These are phyloP conservation scores for Syzygium malaccense DNA, from an alignment of 441 rosid genomes.

Conservation along the genomic window DNA sequence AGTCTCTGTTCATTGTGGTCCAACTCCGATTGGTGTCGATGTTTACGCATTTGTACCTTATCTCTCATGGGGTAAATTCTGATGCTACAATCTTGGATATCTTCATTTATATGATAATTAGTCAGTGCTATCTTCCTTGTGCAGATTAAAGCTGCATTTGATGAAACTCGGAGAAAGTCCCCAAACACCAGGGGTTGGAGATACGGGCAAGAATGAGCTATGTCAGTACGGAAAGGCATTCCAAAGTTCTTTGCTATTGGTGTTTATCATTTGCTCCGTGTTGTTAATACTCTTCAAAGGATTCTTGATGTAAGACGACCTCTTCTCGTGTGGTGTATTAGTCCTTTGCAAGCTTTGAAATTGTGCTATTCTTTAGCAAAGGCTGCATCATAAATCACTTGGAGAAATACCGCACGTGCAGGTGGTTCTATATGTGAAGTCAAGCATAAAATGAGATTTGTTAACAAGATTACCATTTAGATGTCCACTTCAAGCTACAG, in stretches of 20 bases:
- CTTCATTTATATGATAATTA: not conserved
- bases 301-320: not conserved
- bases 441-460: not conserved
- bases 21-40: not conserved
- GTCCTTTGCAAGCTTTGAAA: not conserved
- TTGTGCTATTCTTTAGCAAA: not conserved
- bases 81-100: not conserved
- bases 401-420: not conserved
- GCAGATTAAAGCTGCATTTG: not conserved
- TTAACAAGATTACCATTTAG: no score
- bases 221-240: no score
- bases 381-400: not conserved
- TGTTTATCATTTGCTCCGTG: not conserved
- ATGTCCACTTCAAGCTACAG: no score
- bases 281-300: not conserved
- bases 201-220: not conserved
- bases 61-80: not conserved
- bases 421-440: not conserved
- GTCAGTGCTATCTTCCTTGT: not conserved
- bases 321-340: not conserved
- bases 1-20: not conserved
- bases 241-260: no score
- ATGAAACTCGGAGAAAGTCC: rapidly evolving
- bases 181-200: no score
- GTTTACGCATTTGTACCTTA: not conserved